Base-by-base conservation (phyloP, 2,329 filamentous ascomycete species). In the Coniochaeta sp. region DNA sequence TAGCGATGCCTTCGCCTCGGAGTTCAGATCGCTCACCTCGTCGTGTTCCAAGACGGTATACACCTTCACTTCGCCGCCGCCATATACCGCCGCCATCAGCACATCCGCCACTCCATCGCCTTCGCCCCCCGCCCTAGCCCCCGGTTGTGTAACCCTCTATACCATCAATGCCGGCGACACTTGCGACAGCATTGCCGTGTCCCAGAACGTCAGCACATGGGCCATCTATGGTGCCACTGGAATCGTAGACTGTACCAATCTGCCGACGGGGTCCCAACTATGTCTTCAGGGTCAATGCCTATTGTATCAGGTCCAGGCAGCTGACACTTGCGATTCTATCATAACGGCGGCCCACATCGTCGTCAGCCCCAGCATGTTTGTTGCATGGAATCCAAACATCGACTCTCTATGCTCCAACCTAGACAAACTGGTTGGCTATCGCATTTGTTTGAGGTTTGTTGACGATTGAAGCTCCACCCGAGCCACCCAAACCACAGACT, bases 311-410 rank as follows among this genome's bases (percentile, higher is more conserved):
- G 31, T 33, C 6, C 31, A 33, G 11, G 6, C 11, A 11, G 31
- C 6, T 11, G 31, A 33, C 31, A 33, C 31, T 33, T 33, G 31
- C 31, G 31, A 33, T 33, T 6, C 31, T 33, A 33, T 33, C 11
- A 33, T 33, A 33, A 11, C 17, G 14, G 52, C 50, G 2, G 17
- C 19, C 22, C 31, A 44, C 19, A 24, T 36, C 19, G 19, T 33
- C 50, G n/a, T 60, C 22, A 44, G 28, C 33, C 19, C 14, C 5
- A 56, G 38, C 34, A 57, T 12, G 12, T 38, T 60, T 6, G 33
- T 60, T 3, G 24, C 24, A 36, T 60, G 59, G 59, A 60, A 60
- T 26, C 59, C 59, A 16, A 52, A 31, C 36, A 60, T 60, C 55
- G 58, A 50, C 59, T 3, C 38, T 3, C n/a, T 60, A 8, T 60